Percentiles rank a stretch among this genome's conserved stretches.
Evolutionary conservation across 2,329 filamentous ascomycete genomes (phyloP).

Genomic region (Pseudodiploospora longispora): DNA sequence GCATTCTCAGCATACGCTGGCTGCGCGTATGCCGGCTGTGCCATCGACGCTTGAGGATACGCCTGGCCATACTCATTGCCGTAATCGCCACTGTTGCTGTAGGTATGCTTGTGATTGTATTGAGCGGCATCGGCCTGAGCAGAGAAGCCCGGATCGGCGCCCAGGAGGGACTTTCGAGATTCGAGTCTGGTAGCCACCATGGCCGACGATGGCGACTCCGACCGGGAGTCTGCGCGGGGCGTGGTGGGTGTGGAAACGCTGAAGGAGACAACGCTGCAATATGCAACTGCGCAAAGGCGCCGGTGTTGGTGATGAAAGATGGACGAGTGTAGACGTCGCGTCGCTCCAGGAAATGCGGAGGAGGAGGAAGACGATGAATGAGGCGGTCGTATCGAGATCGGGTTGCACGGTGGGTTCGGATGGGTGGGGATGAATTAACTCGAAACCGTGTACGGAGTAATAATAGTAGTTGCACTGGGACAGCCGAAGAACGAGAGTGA

Average conservation of each 20-base stretch:
- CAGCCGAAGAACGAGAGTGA: too few species aligned
- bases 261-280: not conserved
- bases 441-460: too few species aligned
- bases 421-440: too few species aligned
- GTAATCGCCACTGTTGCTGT: conserved; percentile 19
- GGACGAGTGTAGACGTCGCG: too few species aligned
- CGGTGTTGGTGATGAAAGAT: too few species aligned
- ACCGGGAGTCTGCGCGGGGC: conserved; percentile 25
- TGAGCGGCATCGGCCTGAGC: conserved; percentile 22
- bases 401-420: too few species aligned
- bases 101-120: conserved; percentile 15
- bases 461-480: too few species aligned
- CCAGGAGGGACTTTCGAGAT: conserved; percentile 32
- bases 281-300: too few species aligned
- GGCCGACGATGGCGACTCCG: conserved; percentile 24
- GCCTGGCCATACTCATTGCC: conserved; percentile 25
- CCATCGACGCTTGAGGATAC: conserved; percentile 23
- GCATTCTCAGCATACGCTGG: conserved; percentile 20
- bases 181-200: conserved; percentile 33
- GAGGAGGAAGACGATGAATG: too few species aligned
- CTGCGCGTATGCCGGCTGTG: conserved; percentile 17
- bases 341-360: too few species aligned
- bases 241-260: not conserved
- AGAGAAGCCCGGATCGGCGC: conserved; percentile 27
- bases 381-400: too few species aligned